Conservation (phyloP, 768 basidiomycete genomes). For the Tephrocybe sp. region DNA sequence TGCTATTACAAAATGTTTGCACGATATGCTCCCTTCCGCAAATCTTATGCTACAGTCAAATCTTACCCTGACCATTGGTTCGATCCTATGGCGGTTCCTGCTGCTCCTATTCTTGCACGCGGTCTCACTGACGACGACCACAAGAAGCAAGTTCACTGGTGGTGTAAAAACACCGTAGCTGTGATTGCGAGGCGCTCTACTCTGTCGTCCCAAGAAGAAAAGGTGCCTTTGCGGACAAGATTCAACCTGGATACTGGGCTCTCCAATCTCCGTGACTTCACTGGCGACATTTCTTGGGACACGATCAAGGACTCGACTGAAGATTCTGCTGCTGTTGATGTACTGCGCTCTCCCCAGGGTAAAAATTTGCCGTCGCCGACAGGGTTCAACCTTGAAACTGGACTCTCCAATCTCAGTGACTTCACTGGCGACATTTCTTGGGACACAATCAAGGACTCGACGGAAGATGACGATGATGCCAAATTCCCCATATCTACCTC, state of each 20-base stretch:
- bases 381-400: slow-evolving; percentile 5
- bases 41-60: neutral
- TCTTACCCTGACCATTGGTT: neutral
- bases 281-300: slow-evolving; percentile 7
- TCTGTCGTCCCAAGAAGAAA: neutral
- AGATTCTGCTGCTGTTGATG: too few relatives aligned
- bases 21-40: neutral
- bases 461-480: slow-evolving; percentile 1
- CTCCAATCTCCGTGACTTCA: slow-evolving; percentile 8
- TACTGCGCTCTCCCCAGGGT: too few relatives aligned
- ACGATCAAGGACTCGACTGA: slow-evolving; percentile 2
- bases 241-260: slow-evolving; percentile 2
- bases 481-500: neutral
- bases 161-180: neutral
- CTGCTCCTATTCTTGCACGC: slow-evolving; percentile 2
- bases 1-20: neutral
- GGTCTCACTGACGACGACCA: neutral
- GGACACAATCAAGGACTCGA: slow-evolving; percentile 1
- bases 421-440: slow-evolving; percentile 6
- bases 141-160: slow-evolving; percentile 3
- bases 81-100: slow-evolving; percentile 1
- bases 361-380: neutral
- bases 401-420: slow-evolving; percentile 7
- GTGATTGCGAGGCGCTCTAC: slow-evolving; percentile 1
- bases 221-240: neutral